These are phyloP conservation scores for Nothophytophthora sp. DNA, from an alignment of 352 stramenopile species.

Conservation along the genomic window DNA sequence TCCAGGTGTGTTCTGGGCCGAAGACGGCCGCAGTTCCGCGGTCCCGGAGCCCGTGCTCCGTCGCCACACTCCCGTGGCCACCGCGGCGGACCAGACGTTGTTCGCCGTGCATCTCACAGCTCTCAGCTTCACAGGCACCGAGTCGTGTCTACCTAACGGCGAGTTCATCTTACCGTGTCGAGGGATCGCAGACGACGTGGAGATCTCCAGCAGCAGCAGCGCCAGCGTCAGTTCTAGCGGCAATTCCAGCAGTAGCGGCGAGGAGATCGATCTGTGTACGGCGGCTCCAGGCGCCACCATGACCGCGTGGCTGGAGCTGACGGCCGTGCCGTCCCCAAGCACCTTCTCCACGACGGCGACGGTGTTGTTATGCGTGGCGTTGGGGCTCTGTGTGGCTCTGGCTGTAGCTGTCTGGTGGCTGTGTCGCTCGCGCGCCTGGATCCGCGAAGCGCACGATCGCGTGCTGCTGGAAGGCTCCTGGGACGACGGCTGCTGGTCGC, in stretches of 20 bases:
- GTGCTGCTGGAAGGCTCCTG: conserved; percentile 29
- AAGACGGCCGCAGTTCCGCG: conserved; percentile 55
- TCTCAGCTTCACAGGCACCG: conserved; percentile 37
- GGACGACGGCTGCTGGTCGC: conserved; percentile 33
- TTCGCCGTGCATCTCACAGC: conserved; percentile 68
- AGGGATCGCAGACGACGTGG: conserved; percentile 32
- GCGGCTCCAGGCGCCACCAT: conserved; percentile 35
- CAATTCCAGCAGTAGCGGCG: conserved; percentile 12
- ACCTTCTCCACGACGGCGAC: conserved; percentile 61
- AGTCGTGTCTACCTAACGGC: conserved; percentile 47
- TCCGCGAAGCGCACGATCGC: conserved; percentile 36
- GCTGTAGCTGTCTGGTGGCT: conserved; percentile 51
- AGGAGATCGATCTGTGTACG: conserved; percentile 49
- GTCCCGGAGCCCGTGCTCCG: conserved; percentile 54
- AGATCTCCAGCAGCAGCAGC: conserved; percentile 17
- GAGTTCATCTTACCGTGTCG: conserved; percentile 74
- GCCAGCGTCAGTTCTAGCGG: conserved; percentile 11
- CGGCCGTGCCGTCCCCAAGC: conserved; percentile 27
- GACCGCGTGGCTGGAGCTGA: conserved; percentile 61
- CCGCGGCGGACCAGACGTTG: conserved; percentile 22
- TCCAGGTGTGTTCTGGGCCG: conserved; percentile 54
- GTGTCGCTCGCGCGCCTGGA: conserved; percentile 38
- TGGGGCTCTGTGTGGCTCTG: conserved; percentile 39
- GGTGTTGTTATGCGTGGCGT: conserved; percentile 43
- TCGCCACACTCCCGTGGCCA: conserved; percentile 33